Evolutionary conservation across 163 green algal genomes (phyloP), one percentile per base, ranked within the genome.

Genomic region (Coccomyxa subellipsoidea): DNA sequence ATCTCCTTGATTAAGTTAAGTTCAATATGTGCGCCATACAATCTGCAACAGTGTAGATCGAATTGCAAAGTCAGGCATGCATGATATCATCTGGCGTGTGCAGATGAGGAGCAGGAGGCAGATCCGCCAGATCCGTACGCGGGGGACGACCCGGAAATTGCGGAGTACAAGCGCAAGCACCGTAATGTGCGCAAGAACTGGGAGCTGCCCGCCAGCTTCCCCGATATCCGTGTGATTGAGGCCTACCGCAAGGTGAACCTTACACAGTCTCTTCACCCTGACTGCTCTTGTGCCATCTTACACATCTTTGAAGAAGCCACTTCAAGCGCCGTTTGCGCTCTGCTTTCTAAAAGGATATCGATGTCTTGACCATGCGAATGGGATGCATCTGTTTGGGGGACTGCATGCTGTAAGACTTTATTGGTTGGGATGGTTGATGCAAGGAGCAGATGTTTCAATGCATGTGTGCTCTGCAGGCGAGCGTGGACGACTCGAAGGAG

Each of bases 141-240:
- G 2, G 76, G 32, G 38, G 15, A 84, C 59, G 31, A 36, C 5
- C 47, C 47, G 21, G 47, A 59, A 8, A 59, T 59, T 59, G 47
- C 47, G 5, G 82, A 85, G 47, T 93, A 92, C 72, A 91, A 89
- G 83, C 54, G 71, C 38, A 59, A 59, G 23, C 90, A 93, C 80
- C 66, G 80, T 18, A 32, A 59, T n/a, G 77, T 82, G 29, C 80
- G 81, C 85, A 92, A 90, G 76, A 91, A 83, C 47, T 98, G 94
- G 94, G 83, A 95, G 40, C 40, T 97, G 72, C 94, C 95, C 25
- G 38, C 84, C 32, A 89, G 37, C 86, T 98, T 98, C 81, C 94
- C 94, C 54, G 90, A 80, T 35, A 15, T 69, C 3, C 80, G 80
- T 21, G 92, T 97, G 21, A 40, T 94, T 53, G 71, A 89, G 25